Evolutionary conservation across 768 basidiomycete genomes (phyloP), one percentile per base, ranked within the genome.

Genomic region (Phylloporus arenicola): DNA sequence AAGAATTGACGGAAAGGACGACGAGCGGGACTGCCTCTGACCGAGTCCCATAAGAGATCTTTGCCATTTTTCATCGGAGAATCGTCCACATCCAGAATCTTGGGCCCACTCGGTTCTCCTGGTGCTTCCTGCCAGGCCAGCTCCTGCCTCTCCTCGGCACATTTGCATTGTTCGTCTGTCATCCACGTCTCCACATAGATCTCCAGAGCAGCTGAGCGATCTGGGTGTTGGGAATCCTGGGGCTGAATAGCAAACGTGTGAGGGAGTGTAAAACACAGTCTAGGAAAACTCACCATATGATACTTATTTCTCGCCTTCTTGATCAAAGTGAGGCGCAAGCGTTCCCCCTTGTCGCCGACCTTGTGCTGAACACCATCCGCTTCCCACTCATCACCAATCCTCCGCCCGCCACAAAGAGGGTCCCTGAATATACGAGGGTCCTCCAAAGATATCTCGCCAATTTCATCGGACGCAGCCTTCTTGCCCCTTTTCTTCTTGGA

Each of bases 171-270:
- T 50, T 82, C 84, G 48, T 89, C 87, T 11, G 81, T 81, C 47
- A 88, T 73, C 88, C 88, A 92, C 17, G 73, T 75, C 63, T 89
- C 88, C n/a, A 90, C 77, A 57, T 77, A 85, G 27, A 89, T 81
- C 54, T 86, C 81, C 22, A 88, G 69, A 51, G 82, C 79, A 19
- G 77, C 80, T 47, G 79, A 69, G 39, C 79, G 78, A 66, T 91
- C 88, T 4, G 86, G 84, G 63, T 91, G 88, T 51, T 80, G 76
- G 8, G 88, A 89, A 61, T 91, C 88, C 47, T 76, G 70, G 3
- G 88, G 88, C 88, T 90, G n/a, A 19, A 55, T 33, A 39, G 31
- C 50, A n/a, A 10, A 24, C 16, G 9, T 33, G 29, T 63, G 24
- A 63, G 56, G 20, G 24, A 37, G 37, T 20, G 22, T 16, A 19